Conservation (phyloP, 768 basidiomycete species). For the Obba rivulosa region DNA sequence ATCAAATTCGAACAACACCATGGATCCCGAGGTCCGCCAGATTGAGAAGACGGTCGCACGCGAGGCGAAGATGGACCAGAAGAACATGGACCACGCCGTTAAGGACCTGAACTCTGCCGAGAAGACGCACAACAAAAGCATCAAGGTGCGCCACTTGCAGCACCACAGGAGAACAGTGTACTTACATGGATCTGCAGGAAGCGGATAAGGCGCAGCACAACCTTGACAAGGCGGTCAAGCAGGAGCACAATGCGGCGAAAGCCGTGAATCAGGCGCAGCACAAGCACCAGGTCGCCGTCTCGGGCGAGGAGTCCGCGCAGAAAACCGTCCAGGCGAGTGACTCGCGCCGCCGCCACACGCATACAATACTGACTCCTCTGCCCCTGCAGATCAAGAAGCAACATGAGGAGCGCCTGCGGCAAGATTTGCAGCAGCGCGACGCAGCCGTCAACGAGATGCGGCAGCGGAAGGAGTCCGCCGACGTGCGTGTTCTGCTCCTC, state of each 20-base stretch:
- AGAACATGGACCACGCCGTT: constrained; percentile 43
- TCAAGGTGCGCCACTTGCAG: constrained; percentile 41
- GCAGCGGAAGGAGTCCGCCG: constrained; percentile 24
- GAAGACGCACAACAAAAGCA: constrained; percentile 46
- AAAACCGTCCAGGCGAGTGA: constrained; percentile 38
- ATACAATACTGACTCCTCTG: too few species aligned
- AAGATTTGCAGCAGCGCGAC: constrained; percentile 20
- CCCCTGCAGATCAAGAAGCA: constrained; percentile 20
- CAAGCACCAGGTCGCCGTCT: constrained; percentile 43
- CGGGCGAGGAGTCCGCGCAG: constrained; percentile 37
- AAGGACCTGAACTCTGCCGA: constrained; percentile 50
- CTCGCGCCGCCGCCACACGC: neutral
- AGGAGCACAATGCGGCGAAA: constrained; percentile 46
- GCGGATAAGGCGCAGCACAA: constrained; percentile 42
- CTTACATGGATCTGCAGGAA: constrained; percentile 28
- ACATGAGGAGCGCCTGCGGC: constrained; percentile 20
- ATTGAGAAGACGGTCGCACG: constrained; percentile 40
- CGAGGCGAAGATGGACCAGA: constrained; percentile 50
- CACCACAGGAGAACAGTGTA: too few species aligned
- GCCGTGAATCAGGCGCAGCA: constrained; percentile 49
- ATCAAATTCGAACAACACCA: constrained; percentile 18
- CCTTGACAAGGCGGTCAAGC: constrained; percentile 42
- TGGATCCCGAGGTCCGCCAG: constrained; percentile 29
- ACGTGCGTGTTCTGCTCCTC: constrained; percentile 14
- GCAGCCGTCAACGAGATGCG: constrained; percentile 19